Percentiles rank a stretch among this genome's conserved stretches.
Conservation (phyloP, 2,329 filamentous ascomycete genomes). For the Sarocladium kiliense region DNA sequence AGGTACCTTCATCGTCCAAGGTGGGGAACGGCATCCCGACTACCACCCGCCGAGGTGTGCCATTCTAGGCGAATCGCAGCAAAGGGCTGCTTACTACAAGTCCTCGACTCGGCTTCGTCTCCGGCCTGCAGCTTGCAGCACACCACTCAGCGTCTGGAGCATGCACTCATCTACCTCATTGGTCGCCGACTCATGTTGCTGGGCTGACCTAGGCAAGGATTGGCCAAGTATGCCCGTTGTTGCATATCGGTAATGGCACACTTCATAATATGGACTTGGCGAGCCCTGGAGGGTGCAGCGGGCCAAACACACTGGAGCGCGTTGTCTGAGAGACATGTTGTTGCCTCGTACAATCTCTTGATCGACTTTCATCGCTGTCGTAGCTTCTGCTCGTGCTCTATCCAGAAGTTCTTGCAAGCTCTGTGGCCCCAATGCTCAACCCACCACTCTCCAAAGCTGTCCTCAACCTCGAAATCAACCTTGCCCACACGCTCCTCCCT, state of each 20-base stretch:
- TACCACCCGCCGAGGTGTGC: not conserved
- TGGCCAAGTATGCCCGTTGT: not conserved
- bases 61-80: not conserved
- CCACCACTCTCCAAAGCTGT: constrained; percentile 98
- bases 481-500: constrained; percentile 76
- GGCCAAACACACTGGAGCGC: too few relatives aligned
- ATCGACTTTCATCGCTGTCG: constrained; percentile 52
- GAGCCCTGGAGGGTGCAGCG: too few relatives aligned
- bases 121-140: constrained; percentile 5
- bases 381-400: constrained; percentile 65
- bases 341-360: too few relatives aligned
- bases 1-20: not conserved
- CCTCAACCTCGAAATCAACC: constrained; percentile 72
- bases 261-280: not conserved
- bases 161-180: not conserved
- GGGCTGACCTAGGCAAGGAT: not conserved
- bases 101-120: not conserved
- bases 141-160: constrained; percentile 1
- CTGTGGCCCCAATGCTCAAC: constrained; percentile 80
- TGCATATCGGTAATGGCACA: not conserved
- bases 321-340: too few relatives aligned
- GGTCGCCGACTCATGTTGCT: not conserved
- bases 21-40: not conserved
- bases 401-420: constrained; percentile 81
- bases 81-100: not conserved